Conservation (phyloP, 2,329 filamentous ascomycete species). For the Fusarium veterinarium region DNA sequence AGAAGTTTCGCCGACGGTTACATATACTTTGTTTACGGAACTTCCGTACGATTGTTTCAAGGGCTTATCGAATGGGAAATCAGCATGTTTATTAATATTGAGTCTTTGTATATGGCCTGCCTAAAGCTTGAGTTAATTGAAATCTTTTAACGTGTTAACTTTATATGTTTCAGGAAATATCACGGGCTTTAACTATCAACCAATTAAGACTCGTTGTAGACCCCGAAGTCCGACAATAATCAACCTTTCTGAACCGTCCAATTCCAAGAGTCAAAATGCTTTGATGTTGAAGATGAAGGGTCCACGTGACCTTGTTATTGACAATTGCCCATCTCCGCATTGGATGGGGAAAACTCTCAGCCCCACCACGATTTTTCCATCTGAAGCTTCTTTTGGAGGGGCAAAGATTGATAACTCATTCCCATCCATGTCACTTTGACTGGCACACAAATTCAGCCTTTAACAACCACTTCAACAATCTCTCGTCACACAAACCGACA, state of each 20-base stretch:
- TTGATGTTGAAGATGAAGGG: not conserved
- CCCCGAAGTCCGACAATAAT: not conserved
- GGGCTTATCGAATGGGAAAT: not conserved
- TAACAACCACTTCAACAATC: not conserved
- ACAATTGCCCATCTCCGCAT: conserved; percentile 34
- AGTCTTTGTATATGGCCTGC: not conserved
- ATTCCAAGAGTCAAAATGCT: not conserved
- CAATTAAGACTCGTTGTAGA: not conserved
- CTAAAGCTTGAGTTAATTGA: not conserved
- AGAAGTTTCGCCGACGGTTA: not conserved
- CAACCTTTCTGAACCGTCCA: not conserved
- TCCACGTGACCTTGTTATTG: conserved; percentile 25
- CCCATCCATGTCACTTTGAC: conserved; percentile 5
- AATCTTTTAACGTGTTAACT: not conserved
- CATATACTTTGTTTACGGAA: rapidly evolving
- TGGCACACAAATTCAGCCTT: not conserved
- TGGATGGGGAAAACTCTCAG: conserved; percentile 28
- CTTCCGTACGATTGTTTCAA: rapidly evolving
- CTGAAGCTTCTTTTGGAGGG: conserved; percentile 41
- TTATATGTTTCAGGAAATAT: not conserved
- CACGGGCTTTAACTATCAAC: not conserved
- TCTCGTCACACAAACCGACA: rapidly evolving
- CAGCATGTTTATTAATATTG: too few species aligned
- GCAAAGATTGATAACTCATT: conserved; percentile 34
- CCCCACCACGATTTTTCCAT: conserved; percentile 41